phyloP scores from a whole-genome alignment of 1,139 yeast species.

The Candida tetrigidarum region DNA sequence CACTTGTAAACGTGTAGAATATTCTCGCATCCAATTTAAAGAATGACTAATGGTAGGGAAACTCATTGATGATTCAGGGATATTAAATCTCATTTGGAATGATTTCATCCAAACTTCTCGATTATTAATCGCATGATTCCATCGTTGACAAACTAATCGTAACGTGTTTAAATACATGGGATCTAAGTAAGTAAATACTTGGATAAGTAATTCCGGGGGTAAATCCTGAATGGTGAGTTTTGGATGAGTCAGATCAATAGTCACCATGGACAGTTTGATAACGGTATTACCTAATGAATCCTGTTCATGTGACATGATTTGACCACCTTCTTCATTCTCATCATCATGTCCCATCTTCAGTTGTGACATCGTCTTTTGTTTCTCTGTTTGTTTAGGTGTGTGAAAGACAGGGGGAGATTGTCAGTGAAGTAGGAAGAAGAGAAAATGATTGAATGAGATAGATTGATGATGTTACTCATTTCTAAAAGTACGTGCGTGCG shows the following conservation, averaged over 20 bases:
- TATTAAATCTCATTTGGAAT: conserved; percentile 50
- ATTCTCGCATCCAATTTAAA: conserved; percentile 58
- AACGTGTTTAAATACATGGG: conserved; percentile 54
- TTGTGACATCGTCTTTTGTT: conserved; percentile 2
- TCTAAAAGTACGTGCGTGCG: background rate
- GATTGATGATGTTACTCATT: background rate
- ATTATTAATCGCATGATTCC: conserved; percentile 57
- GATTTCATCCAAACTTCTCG: conserved; percentile 65
- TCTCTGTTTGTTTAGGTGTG: no score
- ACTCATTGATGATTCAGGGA: conserved; percentile 52
- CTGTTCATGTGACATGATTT: conserved; percentile 11
- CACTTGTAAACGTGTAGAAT: conserved; percentile 48
- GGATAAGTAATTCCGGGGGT: conserved; percentile 62
- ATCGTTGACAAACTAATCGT: conserved; percentile 56
- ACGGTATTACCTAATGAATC: conserved; percentile 26
- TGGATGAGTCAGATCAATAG: background rate
- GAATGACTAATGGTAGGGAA: conserved; percentile 66
- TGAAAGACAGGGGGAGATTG: background rate
- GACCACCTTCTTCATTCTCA: background rate
- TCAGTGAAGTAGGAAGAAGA: background rate
- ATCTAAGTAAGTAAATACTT: conserved; percentile 59
- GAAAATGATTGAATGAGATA: background rate
- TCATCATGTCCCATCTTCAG: background rate
- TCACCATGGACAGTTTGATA: background rate
- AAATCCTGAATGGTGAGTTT: conserved; percentile 35